These are phyloP conservation scores for Pyrus communis DNA, from an alignment of 306 rosid species.

Conservation along the genomic window DNA sequence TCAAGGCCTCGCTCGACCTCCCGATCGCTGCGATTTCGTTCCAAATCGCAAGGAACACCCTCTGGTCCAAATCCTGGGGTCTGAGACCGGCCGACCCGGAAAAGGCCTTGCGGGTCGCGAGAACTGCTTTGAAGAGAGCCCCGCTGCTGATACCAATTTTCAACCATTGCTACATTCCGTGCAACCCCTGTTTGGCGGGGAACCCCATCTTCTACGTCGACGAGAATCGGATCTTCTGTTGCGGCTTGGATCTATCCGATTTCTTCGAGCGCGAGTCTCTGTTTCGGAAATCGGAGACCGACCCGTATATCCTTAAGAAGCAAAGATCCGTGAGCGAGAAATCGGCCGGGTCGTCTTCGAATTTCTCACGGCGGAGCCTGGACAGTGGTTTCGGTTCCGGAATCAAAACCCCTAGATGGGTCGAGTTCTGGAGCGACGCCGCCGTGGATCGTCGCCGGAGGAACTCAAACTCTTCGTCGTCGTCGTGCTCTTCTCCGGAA, in stretches of 20 bases:
- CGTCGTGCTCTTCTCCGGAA: conserved; percentile 64
- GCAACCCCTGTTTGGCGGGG: conserved; percentile 83
- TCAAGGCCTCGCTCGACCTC: conserved; percentile 78
- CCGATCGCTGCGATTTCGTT: conserved; percentile 95
- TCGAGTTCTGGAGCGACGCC: conserved; percentile 95
- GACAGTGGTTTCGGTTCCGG: conserved; percentile 44
- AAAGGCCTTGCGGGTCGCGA: conserved; percentile 64
- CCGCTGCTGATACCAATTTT: conserved; percentile 88
- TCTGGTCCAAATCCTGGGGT: conserved; percentile 96
- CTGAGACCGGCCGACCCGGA: conserved; percentile 76
- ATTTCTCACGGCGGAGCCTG: conserved; percentile 67
- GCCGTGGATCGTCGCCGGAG: conserved; percentile 72
- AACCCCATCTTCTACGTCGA: conserved; percentile 90
- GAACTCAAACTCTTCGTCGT: conserved; percentile 46
- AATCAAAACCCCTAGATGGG: conserved; percentile 90
- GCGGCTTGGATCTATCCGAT: conserved; percentile 87
- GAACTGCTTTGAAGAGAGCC: conserved; percentile 83
- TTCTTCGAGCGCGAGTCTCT: conserved; percentile 80
- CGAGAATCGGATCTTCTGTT: conserved; percentile 81
- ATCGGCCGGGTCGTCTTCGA: conserved; percentile 55
- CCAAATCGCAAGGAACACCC: conserved; percentile 72
- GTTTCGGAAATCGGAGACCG: conserved; percentile 47
- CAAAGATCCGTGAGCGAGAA: conserved; percentile 79
- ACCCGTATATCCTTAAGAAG: conserved; percentile 46
- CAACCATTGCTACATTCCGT: conserved; percentile 97